Base-by-base conservation (phyloP, 768 basidiomycete genomes). In the Trametes cingulata region DNA sequence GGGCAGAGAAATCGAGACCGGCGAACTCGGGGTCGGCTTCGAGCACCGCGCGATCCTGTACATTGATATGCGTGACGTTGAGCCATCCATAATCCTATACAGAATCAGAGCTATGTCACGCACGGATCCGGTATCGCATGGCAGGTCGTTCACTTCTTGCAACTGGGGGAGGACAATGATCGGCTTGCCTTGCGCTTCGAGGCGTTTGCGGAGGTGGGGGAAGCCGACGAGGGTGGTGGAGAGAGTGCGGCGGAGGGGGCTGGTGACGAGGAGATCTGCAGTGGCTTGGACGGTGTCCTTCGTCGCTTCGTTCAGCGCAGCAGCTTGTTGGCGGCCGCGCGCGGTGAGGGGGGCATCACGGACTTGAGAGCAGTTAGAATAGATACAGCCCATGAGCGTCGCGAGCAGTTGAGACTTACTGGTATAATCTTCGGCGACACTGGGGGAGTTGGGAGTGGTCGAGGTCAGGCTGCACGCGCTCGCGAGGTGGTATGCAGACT, bases 71-170 rank as follows among this genome's bases (percentile, higher is more conserved):
- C n/a, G n/a, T n/a, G n/a, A n/a, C n/a, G n/a, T n/a, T n/a, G n/a
- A n/a, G n/a, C n/a, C n/a, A n/a, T n/a, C n/a, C n/a, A n/a, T n/a
- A n/a, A n/a, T n/a, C n/a, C n/a, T n/a, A 17, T 20, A 1, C 3
- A 8, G 37, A 43, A 19, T 12, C 20, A 42, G 55, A 40, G 46
- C 13, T 19, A n/a, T 1, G 33, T 8, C 37, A 64, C 69, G 50
- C 42, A 71, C 69, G 12, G 70, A 69, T 22, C 70, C 70, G 7
- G 60, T 67, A 52, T 71, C 70, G 61, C 70, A 71, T 2, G 68
- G 70, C 22, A 66, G 63, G 41, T 65, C 60, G 65, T 71, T 71
- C 46, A 68, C 70, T 63, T 71, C 70, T 52, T 71, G 70, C 56
- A 71, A 49, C 55, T 69, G 67, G 5, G 70, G 67, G 35, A 68